Evolutionary conservation across 768 basidiomycete species (phyloP).

Genomic region (Tephrocybe sp.): DNA sequence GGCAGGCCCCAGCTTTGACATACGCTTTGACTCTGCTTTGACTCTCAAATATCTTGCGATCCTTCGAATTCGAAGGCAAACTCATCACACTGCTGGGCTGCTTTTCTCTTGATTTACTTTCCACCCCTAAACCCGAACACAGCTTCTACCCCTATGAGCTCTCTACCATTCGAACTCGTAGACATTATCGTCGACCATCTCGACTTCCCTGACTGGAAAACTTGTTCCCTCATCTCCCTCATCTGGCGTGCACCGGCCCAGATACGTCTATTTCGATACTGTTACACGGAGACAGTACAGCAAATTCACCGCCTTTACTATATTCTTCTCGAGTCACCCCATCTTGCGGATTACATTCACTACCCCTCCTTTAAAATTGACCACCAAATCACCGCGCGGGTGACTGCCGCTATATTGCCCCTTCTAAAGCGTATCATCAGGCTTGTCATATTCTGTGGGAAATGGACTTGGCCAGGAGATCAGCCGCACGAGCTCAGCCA

Average conservation of each 20-base stretch:
- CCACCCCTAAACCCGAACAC: no score
- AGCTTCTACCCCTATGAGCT: no score
- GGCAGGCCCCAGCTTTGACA: no score
- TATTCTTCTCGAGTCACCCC: background rate
- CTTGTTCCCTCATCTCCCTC: constrained; percentile 26
- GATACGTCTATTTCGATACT: constrained; percentile 22
- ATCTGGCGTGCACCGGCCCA: constrained; percentile 24
- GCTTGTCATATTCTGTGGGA: constrained; percentile 1
- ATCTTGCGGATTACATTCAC: background rate
- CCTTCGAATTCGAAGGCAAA: no score
- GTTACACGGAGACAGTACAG: background rate
- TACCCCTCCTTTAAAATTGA: constrained; percentile 4
- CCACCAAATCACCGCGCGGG: background rate
- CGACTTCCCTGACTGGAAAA: constrained; percentile 21
- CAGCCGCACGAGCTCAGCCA: constrained; percentile 6
- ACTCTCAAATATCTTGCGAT: no score
- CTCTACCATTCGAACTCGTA: constrained; percentile 27
- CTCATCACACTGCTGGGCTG: no score
- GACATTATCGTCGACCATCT: constrained; percentile 27
- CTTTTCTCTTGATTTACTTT: no score
- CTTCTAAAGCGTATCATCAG: background rate
- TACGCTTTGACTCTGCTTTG: no score
- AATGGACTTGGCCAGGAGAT: constrained; percentile 5
- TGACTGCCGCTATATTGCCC: background rate
- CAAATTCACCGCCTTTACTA: constrained; percentile 1